Base-by-base conservation (phyloP, 2,329 filamentous ascomycete genomes). In the Achaetomium macrosporum region DNA sequence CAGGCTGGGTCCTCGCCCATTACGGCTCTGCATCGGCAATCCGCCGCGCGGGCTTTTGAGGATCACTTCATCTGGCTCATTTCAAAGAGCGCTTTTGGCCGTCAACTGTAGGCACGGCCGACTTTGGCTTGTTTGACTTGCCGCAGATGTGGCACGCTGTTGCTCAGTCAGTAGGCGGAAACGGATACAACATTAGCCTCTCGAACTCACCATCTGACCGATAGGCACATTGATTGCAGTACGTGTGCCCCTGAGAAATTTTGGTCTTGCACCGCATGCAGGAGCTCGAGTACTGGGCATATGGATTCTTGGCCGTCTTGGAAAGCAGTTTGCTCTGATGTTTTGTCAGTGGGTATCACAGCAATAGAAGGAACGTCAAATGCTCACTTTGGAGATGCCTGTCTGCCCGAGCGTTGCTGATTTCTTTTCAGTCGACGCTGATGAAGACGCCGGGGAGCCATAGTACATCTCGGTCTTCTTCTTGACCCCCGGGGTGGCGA, bases 391-490 rank as follows among this genome's bases (percentile, higher is more conserved):
- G 55, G 77, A 75, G 52, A 85, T 70, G 33, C 82, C 81, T 12
- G 73, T 79, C 54, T 76, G 74, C 5, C 81, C 81, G 33, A 82
- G 60, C 2, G 81, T 84, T 36, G 78, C 70, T 19, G 77, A 75
- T 51, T 72, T 75, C 55, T 71, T 70, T 43, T 65, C 66, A 16
- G 66, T 55, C 56, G 68, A 65, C 51, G 73, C 65, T 19, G 72
- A 70, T 42, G 69, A 66, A 2, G 70, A 69, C 12, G 77, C 71
- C 1, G 79, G 68, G 2, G 81, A 84, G 44, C 82, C 82, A 62
- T 81, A 78, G 66, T 84, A 85, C 70, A 85, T 81, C 48, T 85
- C 82, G 63, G 69, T 80, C 73, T 82, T 85, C 70, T 81, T 82
- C 69, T 85, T 85, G 57, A 85, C 82, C 29, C 74, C 78, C 0